phyloP scores from a whole-genome alignment of 2,329 filamentous ascomycete genomes.

The Phialophora verrucosa region DNA sequence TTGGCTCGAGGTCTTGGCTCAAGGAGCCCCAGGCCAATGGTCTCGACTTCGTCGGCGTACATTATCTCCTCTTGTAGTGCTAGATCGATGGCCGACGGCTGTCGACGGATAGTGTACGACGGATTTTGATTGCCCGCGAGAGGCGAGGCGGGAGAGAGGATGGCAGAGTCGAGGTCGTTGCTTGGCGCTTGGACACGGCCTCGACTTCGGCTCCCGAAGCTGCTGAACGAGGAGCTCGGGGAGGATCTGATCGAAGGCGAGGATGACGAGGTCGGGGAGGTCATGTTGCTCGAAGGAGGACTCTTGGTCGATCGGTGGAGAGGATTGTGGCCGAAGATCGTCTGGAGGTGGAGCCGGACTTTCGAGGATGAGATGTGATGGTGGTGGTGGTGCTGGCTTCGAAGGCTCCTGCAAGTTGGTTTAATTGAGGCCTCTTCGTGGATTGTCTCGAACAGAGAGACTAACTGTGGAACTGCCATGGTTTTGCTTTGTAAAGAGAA shows the following conservation, averaged over 20 bases:
- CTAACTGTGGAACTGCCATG: constrained; percentile 38
- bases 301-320: constrained; percentile 24
- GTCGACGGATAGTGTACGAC: constrained; percentile 45
- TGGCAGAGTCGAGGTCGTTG: constrained; percentile 42
- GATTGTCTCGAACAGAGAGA: constrained; percentile 34
- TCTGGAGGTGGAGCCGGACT: constrained; percentile 32
- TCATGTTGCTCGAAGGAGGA: constrained; percentile 21
- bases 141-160: constrained; percentile 12
- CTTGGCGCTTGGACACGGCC: constrained; percentile 38
- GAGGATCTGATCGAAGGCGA: constrained; percentile 39
- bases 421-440: constrained; percentile 31
- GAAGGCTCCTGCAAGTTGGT: constrained; percentile 30
- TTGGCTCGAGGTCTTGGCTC: constrained; percentile 49
- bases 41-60: constrained; percentile 47
- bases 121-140: constrained; percentile 3
- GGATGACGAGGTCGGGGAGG: constrained; percentile 26
- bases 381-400: constrained; percentile 19
- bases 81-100: constrained; percentile 52
- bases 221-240: constrained; percentile 42
- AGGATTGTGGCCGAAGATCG: constrained; percentile 33
- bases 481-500: background rate
- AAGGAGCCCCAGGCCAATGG: constrained; percentile 50
- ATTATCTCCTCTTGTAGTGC: constrained; percentile 50
- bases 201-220: constrained; percentile 40
- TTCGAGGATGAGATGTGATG: constrained; percentile 30